Evolutionary conservation across 2,329 filamentous ascomycete genomes (phyloP).

Genomic region (Hymenoscyphus salicellus): DNA sequence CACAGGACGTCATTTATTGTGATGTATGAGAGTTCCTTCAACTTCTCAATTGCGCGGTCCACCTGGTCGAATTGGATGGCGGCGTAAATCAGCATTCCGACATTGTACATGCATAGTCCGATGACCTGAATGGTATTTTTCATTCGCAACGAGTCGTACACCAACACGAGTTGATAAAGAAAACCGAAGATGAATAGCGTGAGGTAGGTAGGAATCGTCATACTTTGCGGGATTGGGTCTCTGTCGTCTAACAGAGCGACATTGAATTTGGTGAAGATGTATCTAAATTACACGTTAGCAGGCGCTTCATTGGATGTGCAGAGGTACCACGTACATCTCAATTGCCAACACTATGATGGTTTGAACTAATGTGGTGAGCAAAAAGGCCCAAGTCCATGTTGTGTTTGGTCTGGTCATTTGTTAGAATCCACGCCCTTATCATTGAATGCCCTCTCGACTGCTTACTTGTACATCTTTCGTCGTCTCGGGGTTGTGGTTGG

Average conservation of each 20-base stretch:
- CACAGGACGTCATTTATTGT: constrained; percentile 53
- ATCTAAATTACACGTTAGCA: constrained; percentile 47
- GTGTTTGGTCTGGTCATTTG: constrained; percentile 57
- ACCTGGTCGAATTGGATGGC: constrained; percentile 93
- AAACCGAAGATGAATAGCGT: constrained; percentile 97
- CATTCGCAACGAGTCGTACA: constrained; percentile 87
- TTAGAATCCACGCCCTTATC: not conserved
- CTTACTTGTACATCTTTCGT: constrained; percentile 61
- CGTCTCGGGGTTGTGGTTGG: constrained; percentile 31
- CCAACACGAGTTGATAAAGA: constrained; percentile 82
- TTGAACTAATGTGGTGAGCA: constrained; percentile 70
- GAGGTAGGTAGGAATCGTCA: constrained; percentile 89
- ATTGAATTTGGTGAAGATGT: constrained; percentile 87
- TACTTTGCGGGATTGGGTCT: constrained; percentile 53
- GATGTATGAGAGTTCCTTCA: constrained; percentile 45
- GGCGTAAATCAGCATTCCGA: constrained; percentile 88
- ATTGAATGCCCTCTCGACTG: not conserved
- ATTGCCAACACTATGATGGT: constrained; percentile 76
- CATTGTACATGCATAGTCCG: constrained; percentile 87
- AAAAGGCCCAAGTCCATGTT: constrained; percentile 85
- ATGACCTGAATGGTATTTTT: constrained; percentile 99
- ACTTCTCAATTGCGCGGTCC: constrained; percentile 60
- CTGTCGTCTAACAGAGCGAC: constrained; percentile 50
- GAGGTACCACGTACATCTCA: constrained; percentile 66
- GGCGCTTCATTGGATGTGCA: not conserved